Base-by-base conservation (phyloP, 108 stramenopile genomes). In the Stephanodiscus triporus region DNA sequence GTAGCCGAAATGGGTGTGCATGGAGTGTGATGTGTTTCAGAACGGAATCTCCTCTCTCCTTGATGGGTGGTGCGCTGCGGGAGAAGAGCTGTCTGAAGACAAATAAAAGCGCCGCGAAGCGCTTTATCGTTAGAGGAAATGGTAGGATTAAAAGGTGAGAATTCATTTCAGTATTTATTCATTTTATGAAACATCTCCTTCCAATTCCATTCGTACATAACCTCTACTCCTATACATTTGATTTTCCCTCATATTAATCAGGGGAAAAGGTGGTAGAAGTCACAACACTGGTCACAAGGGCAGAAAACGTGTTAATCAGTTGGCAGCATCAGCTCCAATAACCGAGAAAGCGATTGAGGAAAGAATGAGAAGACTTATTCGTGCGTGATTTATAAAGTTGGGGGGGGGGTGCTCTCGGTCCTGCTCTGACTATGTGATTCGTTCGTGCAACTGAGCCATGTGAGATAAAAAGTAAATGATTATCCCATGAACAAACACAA, bases 251-350 rank as follows among this genome's bases (percentile, higher is more conserved):
- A 30, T 10, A 11, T 11, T 5, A 32, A 32, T 23, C 50, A 87
- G 87, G 49, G 79, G 70, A 8, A 82, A 87, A 36, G 79, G 84
- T 2, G 93, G 93, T 24, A 68, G 56, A 56, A 66, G 72, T 23
- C 93, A 94, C 81, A 94, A 94, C 66, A 91, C 93, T 34, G 93
- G 93, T 9, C 87, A 94, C 80, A 89, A 88, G 68, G 77, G 77
- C 9, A 70, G 89, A 27, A 55, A 78, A 54, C 78, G 89, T 29
- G 55, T 70, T 14, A 91, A 90, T 83, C 78, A 80, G 45, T 66
- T 91, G 48, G 87, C 86, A 47, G 55, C 68, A 26, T 82, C 88
- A 16, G 87, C 88, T 20, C 79, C 81, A 4, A 88, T 94, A 30
- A 72, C 45, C 6, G 88, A 84, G 26, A 85, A 84, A 47, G 83